Percentiles rank a stretch among this genome's conserved stretches.
These are phyloP conservation scores for Penicillium sp. DNA, from an alignment of 2,329 filamentous ascomycete genomes.

Conservation along the genomic window DNA sequence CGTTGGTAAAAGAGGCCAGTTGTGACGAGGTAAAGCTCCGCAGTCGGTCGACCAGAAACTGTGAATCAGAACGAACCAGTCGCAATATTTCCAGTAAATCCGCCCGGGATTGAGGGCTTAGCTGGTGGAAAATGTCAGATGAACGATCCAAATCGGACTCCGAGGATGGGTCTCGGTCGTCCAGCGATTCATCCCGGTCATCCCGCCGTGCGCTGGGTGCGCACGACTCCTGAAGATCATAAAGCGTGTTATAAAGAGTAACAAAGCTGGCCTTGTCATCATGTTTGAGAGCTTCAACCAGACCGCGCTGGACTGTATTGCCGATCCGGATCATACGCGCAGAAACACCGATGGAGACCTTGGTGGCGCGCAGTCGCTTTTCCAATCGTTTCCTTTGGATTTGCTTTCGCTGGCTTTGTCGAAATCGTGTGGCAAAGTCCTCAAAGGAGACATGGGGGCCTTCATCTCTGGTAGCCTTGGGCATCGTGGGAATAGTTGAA, in stretches of 20 bases:
- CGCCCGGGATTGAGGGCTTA: constrained; percentile 75
- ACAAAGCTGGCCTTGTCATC: constrained; percentile 51
- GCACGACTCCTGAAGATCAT: constrained; percentile 50
- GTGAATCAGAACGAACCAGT: constrained; percentile 80
- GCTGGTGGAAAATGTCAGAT: constrained; percentile 59
- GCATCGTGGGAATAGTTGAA: constrained; percentile 13
- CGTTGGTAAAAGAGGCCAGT: constrained; percentile 75
- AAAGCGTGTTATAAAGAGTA: constrained; percentile 48
- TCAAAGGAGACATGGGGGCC: constrained; percentile 43
- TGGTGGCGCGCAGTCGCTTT: constrained; percentile 45
- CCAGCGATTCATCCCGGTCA: constrained; percentile 40
- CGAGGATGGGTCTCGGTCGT: constrained; percentile 37
- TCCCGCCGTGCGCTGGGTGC: constrained; percentile 38
- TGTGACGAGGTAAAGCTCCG: constrained; percentile 75
- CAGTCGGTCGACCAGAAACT: constrained; percentile 84
- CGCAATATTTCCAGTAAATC: constrained; percentile 79
- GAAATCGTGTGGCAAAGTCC: constrained; percentile 48
- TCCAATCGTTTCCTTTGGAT: constrained; percentile 45
- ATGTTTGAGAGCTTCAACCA: constrained; percentile 51
- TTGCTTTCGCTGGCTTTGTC: constrained; percentile 48
- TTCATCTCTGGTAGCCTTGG: constrained; percentile 22
- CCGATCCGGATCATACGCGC: constrained; percentile 48
- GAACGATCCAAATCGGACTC: constrained; percentile 42
- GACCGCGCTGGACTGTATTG: constrained; percentile 46
- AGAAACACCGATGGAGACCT: constrained; percentile 49